These are phyloP conservation scores for Crataegus laevigata DNA, from an alignment of 306 rosid species.

Conservation along the genomic window DNA sequence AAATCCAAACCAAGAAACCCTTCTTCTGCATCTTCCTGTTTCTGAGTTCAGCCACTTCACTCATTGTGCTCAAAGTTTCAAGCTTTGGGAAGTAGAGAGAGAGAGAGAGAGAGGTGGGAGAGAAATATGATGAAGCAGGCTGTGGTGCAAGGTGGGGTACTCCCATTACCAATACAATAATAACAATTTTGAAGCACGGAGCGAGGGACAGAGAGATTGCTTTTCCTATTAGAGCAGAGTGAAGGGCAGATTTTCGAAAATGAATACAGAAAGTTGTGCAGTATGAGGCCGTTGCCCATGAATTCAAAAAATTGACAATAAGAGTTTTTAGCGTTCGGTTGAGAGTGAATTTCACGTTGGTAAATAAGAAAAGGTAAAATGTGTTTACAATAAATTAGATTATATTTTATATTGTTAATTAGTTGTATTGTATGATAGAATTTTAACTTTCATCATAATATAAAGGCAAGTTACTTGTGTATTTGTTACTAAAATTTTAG, in stretches of 20 bases:
- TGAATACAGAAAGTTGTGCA: slow-evolving; percentile 20
- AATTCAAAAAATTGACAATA: slow-evolving; percentile 10
- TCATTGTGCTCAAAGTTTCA: not conserved
- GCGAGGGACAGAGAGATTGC: slow-evolving; percentile 19
- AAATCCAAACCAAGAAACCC: slow-evolving; percentile 30
- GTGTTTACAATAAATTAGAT: no score
- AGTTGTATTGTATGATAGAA: no score
- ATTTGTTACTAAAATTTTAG: no score
- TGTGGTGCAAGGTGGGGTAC: slow-evolving; percentile 21
- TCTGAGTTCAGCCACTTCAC: not conserved
- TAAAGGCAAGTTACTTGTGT: no score
- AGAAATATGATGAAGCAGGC: slow-evolving; percentile 5
- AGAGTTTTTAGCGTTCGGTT: not conserved
- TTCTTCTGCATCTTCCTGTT: slow-evolving; percentile 33
- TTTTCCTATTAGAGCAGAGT: slow-evolving; percentile 16
- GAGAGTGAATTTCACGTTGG: no score
- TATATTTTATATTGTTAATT: no score
- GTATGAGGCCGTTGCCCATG: slow-evolving; percentile 14
- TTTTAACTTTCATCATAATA: no score
- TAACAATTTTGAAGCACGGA: slow-evolving; percentile 31
- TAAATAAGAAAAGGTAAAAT: no score
- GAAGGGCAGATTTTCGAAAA: slow-evolving; percentile 37
- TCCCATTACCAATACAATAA: slow-evolving; percentile 16
- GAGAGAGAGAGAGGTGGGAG: not conserved
- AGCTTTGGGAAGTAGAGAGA: not conserved